Conservation (phyloP, 2,329 filamentous ascomycete genomes). For the Scedosporium apiospermum region DNA sequence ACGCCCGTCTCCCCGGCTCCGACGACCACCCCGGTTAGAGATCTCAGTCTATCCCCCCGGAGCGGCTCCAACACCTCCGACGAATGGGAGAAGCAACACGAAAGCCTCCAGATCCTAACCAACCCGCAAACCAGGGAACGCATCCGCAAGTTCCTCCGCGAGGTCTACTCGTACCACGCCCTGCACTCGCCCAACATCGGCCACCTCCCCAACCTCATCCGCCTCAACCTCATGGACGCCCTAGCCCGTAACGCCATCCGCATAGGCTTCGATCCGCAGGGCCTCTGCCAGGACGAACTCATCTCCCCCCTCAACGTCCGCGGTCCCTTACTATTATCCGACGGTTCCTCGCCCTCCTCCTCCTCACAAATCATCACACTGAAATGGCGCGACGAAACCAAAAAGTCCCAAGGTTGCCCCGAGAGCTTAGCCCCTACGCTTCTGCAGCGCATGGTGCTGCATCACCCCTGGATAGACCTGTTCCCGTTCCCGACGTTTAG, state of each 20-base stretch:
- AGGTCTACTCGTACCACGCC: conserved; percentile 3
- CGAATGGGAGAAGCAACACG: not conserved
- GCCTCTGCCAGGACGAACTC: conserved; percentile 10
- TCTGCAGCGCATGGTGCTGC: conserved; percentile 17
- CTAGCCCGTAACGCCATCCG: conserved; percentile 8
- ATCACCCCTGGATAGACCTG: conserved; percentile 27
- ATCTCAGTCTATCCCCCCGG: not conserved
- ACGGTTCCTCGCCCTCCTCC: not conserved
- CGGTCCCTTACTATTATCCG: not conserved
- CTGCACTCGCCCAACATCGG: conserved; percentile 7
- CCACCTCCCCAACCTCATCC: conserved; percentile 8
- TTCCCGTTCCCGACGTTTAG: conserved; percentile 23
- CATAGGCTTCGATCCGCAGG: conserved; percentile 7
- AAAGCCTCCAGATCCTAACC: not conserved
- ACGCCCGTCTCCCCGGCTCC: not conserved
- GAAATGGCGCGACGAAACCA: not conserved
- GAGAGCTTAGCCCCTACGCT: conserved; percentile 17
- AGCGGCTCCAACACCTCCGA: not conserved
- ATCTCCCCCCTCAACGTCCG: conserved; percentile 1
- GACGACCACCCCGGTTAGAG: not conserved
- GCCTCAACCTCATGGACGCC: conserved; percentile 10
- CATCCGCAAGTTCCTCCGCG: not conserved
- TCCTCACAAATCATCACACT: not conserved
- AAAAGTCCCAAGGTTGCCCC: not conserved
- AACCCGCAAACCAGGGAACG: not conserved